Conservation (phyloP, 1,284 basidiomycete genomes). For the Papiliotrema flavescens region DNA sequence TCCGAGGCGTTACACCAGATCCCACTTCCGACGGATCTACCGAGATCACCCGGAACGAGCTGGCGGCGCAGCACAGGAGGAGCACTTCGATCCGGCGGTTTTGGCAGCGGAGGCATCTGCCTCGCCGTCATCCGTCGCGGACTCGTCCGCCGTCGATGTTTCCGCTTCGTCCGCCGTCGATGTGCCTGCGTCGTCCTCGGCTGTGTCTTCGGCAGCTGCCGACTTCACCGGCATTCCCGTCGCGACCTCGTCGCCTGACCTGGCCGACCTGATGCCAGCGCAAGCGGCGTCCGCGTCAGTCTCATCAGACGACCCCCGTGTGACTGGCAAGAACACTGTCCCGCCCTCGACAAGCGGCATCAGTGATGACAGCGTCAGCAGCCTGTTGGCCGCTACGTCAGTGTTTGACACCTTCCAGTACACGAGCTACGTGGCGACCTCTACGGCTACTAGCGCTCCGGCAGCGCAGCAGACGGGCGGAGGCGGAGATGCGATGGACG, state of each 20-base stretch:
- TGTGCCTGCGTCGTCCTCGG: not conserved
- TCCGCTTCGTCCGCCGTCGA: too few species aligned
- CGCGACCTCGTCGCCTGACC: not conserved
- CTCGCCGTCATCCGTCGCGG: not conserved
- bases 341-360: not conserved
- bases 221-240: conserved; percentile 1
- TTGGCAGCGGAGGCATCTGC: not conserved
- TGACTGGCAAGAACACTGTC: not conserved
- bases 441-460: conserved; percentile 3
- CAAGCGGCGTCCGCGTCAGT: not conserved
- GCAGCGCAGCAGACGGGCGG: not conserved
- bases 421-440: conserved; percentile 27
- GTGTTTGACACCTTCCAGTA: conserved; percentile 36
- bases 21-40: conserved; percentile 2
- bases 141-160: not conserved
- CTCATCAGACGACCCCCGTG: not conserved
- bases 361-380: not conserved
- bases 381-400: conserved; percentile 27
- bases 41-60: not conserved
- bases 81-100: too few species aligned
- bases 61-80: not conserved
- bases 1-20: not conserved
- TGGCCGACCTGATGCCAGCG: not conserved
- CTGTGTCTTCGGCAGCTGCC: not conserved
- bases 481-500: not conserved